These are phyloP conservation scores for Xylaria scruposa DNA, from an alignment of 495 filamentous ascomycete species.

Conservation along the genomic window DNA sequence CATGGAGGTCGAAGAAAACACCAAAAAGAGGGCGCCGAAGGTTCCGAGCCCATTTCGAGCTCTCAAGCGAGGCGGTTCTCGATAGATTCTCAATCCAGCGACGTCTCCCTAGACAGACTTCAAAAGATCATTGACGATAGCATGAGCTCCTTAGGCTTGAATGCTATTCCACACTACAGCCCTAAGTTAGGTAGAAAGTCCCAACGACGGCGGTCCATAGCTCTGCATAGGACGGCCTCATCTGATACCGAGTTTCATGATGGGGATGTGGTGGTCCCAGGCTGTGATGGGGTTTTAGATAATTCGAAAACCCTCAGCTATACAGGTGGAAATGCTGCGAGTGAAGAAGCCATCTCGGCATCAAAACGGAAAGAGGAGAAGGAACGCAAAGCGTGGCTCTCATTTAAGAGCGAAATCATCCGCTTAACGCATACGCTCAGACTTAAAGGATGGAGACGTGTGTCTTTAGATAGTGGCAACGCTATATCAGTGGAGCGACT, in stretches of 20 bases:
- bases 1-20: constrained; percentile 39
- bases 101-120: constrained; percentile 69
- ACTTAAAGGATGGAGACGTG: constrained; percentile 86
- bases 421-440: constrained; percentile 86
- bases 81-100: constrained; percentile 62
- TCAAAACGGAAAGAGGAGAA: constrained; percentile 57
- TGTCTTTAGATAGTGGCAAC: constrained; percentile 70
- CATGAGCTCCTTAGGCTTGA: constrained; percentile 54
- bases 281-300: constrained; percentile 80
- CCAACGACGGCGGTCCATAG: constrained; percentile 43
- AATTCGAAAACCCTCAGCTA: constrained; percentile 88
- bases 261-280: constrained; percentile 72
- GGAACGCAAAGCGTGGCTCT: constrained; percentile 74
- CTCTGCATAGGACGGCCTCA: constrained; percentile 51
- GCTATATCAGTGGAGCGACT: constrained; percentile 80
- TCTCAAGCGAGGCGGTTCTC: constrained; percentile 45
- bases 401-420: constrained; percentile 90
- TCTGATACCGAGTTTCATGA: constrained; percentile 86
- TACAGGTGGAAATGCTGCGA: constrained; percentile 62
- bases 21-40: constrained; percentile 31
- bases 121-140: constrained; percentile 73
- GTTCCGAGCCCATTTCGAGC: constrained; percentile 24
- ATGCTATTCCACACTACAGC: constrained; percentile 42
- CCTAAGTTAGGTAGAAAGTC: constrained; percentile 43
- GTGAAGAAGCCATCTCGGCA: constrained; percentile 52